Evolutionary conservation across 179 eudicot species (phyloP).

Genomic region (Beta lomatogona): DNA sequence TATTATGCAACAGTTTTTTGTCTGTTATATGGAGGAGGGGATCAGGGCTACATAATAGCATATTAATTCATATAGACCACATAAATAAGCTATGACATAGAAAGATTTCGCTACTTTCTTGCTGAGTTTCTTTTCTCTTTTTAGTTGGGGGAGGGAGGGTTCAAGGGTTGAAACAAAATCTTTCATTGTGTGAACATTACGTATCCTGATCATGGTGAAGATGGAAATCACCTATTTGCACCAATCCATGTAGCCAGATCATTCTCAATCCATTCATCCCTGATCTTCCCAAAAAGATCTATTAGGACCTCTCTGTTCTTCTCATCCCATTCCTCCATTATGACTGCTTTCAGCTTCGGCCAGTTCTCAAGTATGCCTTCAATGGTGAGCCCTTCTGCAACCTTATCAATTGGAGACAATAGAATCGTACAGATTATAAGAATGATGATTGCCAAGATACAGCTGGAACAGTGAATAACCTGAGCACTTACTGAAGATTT

Average conservation of each 20-base stretch:
- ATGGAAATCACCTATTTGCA: constrained; percentile 71
- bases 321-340: constrained; percentile 88
- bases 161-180: not conserved
- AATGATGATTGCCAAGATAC: not conserved
- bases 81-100: too few species aligned
- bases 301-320: constrained; percentile 58
- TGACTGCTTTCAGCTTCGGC: constrained; percentile 67
- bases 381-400: constrained; percentile 75
- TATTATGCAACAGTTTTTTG: too few species aligned
- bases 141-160: not conserved
- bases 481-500: constrained; percentile 75
- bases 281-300: constrained; percentile 79
- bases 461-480: not conserved
- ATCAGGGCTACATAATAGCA: too few species aligned
- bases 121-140: not conserved
- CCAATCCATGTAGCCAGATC: constrained; percentile 88
- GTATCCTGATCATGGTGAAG: constrained; percentile 6
- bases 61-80: too few species aligned
- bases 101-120: too few species aligned
- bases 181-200: not conserved
- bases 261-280: constrained; percentile 92
- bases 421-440: not conserved
- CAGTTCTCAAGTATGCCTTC: constrained; percentile 78
- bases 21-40: too few species aligned
- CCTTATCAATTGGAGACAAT: constrained; percentile 38